Base-by-base conservation (phyloP, 371 early-diverging fungal genomes). In the Mortierella sp. region DNA sequence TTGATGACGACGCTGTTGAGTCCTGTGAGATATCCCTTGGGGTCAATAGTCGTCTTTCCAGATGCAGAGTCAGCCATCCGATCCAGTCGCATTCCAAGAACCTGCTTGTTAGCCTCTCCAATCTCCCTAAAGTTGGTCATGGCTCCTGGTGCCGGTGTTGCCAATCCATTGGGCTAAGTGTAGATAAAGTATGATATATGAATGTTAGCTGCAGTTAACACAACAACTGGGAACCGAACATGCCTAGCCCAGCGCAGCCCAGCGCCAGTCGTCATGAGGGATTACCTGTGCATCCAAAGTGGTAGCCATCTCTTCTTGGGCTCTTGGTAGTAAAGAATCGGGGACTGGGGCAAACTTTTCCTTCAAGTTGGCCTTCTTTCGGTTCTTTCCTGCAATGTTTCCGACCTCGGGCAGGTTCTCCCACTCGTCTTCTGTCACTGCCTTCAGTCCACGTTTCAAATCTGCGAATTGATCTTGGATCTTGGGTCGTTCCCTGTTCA, bases 21-120 rank as follows among this genome's bases (percentile, higher is more conserved):
- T 63, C 93, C 96, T 0, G 98, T 96, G 57, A 98, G 78, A 71
- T 98, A 98, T 9, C 98, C 98, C 57, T 92, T 93, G 2, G 97
- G 95, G 66, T 98, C 98, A 31, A 97, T 88, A 2, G 86, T 94
- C 10, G 89, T 93, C 79, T 90, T 88, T 14, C 95, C 95, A 0
- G 92, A 88, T 1, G 86, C 91, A 7, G 91, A 89, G 60, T 90
- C 91, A 0, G 80, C 54, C 22, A 92, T 88, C 62, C 94, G 94
- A 83, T 96, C 98, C 55, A 98, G 80, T 62, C 94, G 92, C 51
- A 95, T 67, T 12, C 94, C 91, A 21, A 97, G 80, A 12, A 96
- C 95, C 59, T 91, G 91, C 56, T 94, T 94, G 67, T 96, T 86
- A n/a, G 96, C 98, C 73, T 94, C 91, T 27, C 98, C 95, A 67